These are phyloP conservation scores for Cladosporium sp. DNA, from an alignment of 2,329 filamentous ascomycete genomes.

Conservation along the genomic window DNA sequence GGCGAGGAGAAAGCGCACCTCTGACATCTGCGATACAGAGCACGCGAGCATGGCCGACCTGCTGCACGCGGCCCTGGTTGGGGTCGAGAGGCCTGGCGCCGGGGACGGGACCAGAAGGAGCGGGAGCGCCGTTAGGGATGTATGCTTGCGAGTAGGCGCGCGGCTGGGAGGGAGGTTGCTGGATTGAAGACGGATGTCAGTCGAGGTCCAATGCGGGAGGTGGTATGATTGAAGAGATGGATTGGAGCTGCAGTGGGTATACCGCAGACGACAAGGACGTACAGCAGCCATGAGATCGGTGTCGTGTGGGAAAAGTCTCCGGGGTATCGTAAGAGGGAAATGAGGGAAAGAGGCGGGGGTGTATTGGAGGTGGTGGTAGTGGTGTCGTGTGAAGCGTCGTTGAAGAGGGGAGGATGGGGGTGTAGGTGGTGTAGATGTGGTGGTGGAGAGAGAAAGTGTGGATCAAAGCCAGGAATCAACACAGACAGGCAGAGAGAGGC, in stretches of 20 bases:
- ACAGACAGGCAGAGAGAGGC: too few relatives aligned
- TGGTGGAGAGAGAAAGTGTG: neutral
- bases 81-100: constrained; percentile 45
- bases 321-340: constrained; percentile 3
- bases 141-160: constrained; percentile 47
- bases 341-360: neutral
- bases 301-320: constrained; percentile 5
- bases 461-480: neutral
- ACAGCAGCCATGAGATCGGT: constrained; percentile 13
- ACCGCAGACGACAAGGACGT: too few relatives aligned
- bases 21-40: constrained; percentile 51
- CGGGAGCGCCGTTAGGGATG: constrained; percentile 42
- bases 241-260: neutral
- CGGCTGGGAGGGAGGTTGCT: constrained; percentile 49
- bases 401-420: too few relatives aligned
- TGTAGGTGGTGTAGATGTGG: neutral
- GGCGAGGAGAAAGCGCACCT: constrained; percentile 35
- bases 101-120: constrained; percentile 33
- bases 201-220: neutral
- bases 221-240: neutral
- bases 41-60: constrained; percentile 45
- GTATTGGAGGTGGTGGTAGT: neutral
- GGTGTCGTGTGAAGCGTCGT: neutral
- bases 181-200: constrained; percentile 17
- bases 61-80: constrained; percentile 50